Evolutionary conservation across 2,329 filamentous ascomycete genomes (phyloP), one percentile per base, ranked within the genome.

Genomic region (Ramularia endophylla): DNA sequence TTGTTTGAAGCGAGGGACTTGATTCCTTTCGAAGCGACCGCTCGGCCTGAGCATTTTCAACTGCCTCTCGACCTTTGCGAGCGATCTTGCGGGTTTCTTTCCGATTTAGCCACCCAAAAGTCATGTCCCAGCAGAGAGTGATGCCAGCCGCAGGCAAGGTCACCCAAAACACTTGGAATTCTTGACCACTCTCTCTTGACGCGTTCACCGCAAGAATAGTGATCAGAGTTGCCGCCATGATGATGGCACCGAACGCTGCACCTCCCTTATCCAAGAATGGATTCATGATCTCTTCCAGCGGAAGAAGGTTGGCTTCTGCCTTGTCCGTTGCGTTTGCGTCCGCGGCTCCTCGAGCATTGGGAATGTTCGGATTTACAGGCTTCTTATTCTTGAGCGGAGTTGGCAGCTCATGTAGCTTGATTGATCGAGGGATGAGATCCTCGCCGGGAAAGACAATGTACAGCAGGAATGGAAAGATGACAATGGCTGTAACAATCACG

Each of bases 291-390:
- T 87, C 82, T 48, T 83, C 81, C 0, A 87, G 71, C 0, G 79
- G 79, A 0, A 82, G 63, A 0, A 75, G 61, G 47, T 81, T 74
- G 3, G 64, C 69, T 43, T 76, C 62, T 19, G 78, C 73, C 6
- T 71, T 64, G 20, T 71, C 65, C n/a, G 62, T 58, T 7, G 63
- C 57, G 7, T 68, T 65, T 6, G 76, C 73, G 37, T 74, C 66
- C 32, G 77, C 73, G 6, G 75, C 73, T 0, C 70, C 67, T 46
- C 78, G 69, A 1, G 77, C 76, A 41, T 79, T 66, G 0, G 82
- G 83, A 36, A 87, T 86, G 46, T 86, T 86, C 0, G 83, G 83
- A 40, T 87, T 87, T 5, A 84, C 73, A 0, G 83, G 81, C 15
- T 72, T 71, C 46, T 69, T 74, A 2, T 59, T 63, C 50, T 65